Evolutionary conservation across 2,329 filamentous ascomycete species (phyloP).

Genomic region (Sphaerulina musiva): DNA sequence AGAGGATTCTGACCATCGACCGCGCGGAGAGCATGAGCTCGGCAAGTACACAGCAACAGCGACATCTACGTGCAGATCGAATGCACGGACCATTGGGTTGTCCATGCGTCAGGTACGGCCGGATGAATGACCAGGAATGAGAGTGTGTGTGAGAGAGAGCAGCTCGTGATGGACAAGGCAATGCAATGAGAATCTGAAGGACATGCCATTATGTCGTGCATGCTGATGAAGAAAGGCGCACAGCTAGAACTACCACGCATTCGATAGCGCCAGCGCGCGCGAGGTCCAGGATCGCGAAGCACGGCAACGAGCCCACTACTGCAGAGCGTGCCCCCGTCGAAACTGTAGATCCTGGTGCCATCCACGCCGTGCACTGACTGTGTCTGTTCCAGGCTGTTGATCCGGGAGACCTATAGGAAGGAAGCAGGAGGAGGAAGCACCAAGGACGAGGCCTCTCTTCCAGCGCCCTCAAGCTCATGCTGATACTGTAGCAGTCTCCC

Average conservation of each 20-base stretch:
- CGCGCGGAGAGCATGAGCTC: conserved; percentile 30
- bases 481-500: conserved; percentile 15
- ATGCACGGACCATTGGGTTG: conserved; percentile 20
- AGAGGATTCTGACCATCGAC: conserved; percentile 50
- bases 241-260: no score
- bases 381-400: conserved; percentile 4
- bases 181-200: no score
- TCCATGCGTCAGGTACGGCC: conserved; percentile 19
- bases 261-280: conserved; percentile 21
- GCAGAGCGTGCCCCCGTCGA: conserved; percentile 25
- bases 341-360: conserved; percentile 20
- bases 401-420: no score
- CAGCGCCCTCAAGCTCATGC: background rate
- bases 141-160: no score
- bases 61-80: conserved; percentile 11
- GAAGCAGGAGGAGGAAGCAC: background rate
- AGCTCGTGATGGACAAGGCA: conserved; percentile 2
- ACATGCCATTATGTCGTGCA: conserved; percentile 26
- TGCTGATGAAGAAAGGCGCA: conserved; percentile 7
- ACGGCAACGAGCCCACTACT: conserved; percentile 25
- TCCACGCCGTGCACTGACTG: conserved; percentile 6
- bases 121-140: conserved; percentile 3
- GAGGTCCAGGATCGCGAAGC: conserved; percentile 17
- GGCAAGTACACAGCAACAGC: conserved; percentile 25
- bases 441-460: background rate